Evolutionary conservation across 306 rosid species (phyloP), one percentile per base, ranked within the genome.

Genomic region (Cucurbita maxima): DNA sequence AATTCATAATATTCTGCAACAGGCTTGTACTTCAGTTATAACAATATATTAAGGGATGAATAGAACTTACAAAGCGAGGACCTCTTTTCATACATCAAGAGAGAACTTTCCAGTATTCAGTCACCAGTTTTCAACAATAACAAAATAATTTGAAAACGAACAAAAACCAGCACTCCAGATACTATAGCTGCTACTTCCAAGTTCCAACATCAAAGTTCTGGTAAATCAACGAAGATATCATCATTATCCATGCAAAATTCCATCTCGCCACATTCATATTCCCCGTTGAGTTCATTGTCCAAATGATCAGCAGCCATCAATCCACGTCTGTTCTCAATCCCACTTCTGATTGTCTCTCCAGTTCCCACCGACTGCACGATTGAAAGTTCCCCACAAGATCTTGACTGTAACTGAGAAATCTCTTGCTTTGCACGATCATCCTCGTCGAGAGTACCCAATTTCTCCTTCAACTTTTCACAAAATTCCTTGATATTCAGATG

Each of bases 151-250:
- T 61, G 25, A 25, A 22, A 61, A 38, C 5, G 11, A 44, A 47
- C 73, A 41, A 19, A 18, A 44, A 47, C 4, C 45, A 51, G 45
- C 75, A 51, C 22, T 52, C 25, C 22, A 44, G 13, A 64, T 19
- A 37, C 25, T 5, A 10, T 4, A 16, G 38, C 50, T 47, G 52
- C 59, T 40, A n/a, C 12, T 19, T 38, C 15, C 43, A 77, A 67
- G 62, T 40, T 58, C 40, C 43, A 74, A 68, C 76, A 34, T 47
- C 71, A 40, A 79, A 63, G 10, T 13, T 14, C 77, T 63, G 60
- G 19, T 30, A 83, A 53, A 22, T 84, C 86, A 72, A 79, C 77
- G 62, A 48, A 82, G 40, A 78, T 66, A 79, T 83, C 97, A 76
- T 51, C 88, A 60, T 79, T 87, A 19, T 71, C 87, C 2, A 77